Percentiles rank a stretch among this genome's conserved stretches.
phyloP scores from a whole-genome alignment of 495 filamentous ascomycete genomes.

The Neurospora sp. region DNA sequence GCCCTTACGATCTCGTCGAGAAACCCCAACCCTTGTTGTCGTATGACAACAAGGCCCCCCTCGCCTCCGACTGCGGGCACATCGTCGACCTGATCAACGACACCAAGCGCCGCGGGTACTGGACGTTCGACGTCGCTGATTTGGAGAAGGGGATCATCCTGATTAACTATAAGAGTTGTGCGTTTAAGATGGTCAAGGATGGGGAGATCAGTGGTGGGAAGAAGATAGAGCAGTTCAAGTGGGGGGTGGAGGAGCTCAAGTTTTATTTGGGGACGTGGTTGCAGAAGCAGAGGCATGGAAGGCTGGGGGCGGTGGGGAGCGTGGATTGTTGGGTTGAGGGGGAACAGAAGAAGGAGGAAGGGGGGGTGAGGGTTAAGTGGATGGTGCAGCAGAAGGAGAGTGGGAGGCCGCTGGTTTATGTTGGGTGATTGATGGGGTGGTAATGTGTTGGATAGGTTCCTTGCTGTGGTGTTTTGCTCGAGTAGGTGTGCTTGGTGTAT shows the following conservation, averaged over 20 bases:
- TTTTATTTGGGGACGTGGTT: neutral
- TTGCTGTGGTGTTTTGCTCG: too few species aligned
- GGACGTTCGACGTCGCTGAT: neutral
- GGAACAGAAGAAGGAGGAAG: neutral
- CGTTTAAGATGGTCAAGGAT: neutral
- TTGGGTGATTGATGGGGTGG: neutral
- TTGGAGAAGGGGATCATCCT: neutral
- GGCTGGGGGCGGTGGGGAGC: neutral
- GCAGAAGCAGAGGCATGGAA: neutral
- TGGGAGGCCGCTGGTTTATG: neutral
- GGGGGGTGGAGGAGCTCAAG: neutral
- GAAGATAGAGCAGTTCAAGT: neutral
- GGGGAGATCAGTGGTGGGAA: neutral
- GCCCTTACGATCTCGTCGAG: neutral
- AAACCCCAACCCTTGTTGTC: neutral
- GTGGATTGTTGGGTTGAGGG: neutral
- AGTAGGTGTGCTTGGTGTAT: neutral
- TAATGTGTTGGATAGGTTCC: neutral
- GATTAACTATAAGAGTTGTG: neutral
- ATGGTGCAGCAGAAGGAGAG: neutral
- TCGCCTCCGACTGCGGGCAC: neutral
- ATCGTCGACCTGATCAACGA: neutral
- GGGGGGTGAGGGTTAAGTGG: neutral
- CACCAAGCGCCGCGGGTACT: neutral
- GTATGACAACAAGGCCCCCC: neutral